phyloP scores from a whole-genome alignment of 345 rosid genomes.

The Brassica rapa region DNA sequence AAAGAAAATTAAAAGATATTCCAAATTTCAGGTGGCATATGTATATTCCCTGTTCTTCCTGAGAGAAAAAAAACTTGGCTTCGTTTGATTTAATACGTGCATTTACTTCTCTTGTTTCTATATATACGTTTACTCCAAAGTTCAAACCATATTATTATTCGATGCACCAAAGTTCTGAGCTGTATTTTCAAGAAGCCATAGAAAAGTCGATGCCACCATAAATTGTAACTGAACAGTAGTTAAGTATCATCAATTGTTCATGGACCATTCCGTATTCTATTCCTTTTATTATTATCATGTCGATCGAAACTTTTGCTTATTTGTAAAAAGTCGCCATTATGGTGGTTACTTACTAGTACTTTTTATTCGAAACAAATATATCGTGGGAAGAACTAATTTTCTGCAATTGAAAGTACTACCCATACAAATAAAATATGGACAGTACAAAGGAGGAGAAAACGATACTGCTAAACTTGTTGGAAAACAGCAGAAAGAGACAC shows the following conservation, averaged over 20 bases:
- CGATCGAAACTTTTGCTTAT: constrained; percentile 11
- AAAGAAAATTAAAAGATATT: neutral
- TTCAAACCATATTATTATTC: constrained; percentile 1
- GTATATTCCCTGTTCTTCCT: constrained; percentile 8
- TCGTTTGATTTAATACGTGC: neutral
- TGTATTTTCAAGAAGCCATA: constrained; percentile 1
- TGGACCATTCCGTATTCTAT: constrained; percentile 21
- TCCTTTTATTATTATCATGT: constrained; percentile 24
- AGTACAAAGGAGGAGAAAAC: constrained; percentile 25
- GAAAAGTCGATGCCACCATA: constrained; percentile 22
- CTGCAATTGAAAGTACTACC: constrained; percentile 20
- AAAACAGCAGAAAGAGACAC: constrained; percentile 2
- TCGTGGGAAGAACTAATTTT: neutral
- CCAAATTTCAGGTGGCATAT: constrained; percentile 27
- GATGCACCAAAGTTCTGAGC: constrained; percentile 8
- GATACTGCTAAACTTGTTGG: constrained; percentile 15
- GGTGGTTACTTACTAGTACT: constrained; percentile 12
- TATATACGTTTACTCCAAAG: neutral
- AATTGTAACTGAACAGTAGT: constrained; percentile 29
- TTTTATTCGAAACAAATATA: neutral
- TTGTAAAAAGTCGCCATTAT: constrained; percentile 20
- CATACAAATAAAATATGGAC: constrained; percentile 14
- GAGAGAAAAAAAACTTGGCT: neutral
- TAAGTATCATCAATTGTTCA: constrained; percentile 25
- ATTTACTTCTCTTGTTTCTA: neutral